Conservation (phyloP, 768 basidiomycete genomes). For the Tricholoma matsutake region DNA sequence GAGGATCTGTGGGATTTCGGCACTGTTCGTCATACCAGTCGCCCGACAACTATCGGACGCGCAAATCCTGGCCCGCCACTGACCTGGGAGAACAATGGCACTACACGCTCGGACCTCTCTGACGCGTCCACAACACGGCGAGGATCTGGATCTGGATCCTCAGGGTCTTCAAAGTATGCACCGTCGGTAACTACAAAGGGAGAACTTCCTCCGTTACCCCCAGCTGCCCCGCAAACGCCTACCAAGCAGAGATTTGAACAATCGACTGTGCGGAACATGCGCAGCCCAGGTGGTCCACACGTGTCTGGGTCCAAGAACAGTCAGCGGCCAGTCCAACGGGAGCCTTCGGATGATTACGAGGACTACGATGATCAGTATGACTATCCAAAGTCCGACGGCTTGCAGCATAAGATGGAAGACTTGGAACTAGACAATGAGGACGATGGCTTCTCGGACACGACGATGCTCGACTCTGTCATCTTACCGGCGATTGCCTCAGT, state of each 20-base stretch:
- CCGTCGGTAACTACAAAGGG: constrained; percentile 51
- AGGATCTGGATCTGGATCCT: constrained; percentile 26
- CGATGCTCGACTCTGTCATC: constrained; percentile 96
- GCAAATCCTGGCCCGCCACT: constrained; percentile 63
- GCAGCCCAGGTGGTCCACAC: constrained; percentile 19
- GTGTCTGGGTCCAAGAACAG: constrained; percentile 25
- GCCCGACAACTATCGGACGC: constrained; percentile 65
- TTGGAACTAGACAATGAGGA: constrained; percentile 37
- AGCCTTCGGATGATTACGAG: constrained; percentile 63
- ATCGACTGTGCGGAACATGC: constrained; percentile 66
- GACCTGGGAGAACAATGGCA: constrained; percentile 78
- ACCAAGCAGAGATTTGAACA: constrained; percentile 49
- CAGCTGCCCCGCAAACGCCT: constrained; percentile 33
- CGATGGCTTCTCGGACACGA: constrained; percentile 70
- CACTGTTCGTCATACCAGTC: constrained; percentile 77
- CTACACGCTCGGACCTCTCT: constrained; percentile 42
- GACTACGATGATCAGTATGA: constrained; percentile 59
- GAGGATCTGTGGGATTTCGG: constrained; percentile 98
- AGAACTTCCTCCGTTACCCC: constrained; percentile 60
- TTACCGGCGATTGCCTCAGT: constrained; percentile 96
- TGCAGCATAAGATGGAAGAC: constrained; percentile 47
- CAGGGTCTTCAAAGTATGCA: constrained; percentile 35
- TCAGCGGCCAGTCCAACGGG: constrained; percentile 35
- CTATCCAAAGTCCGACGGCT: constrained; percentile 41
- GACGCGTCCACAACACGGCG: constrained; percentile 24